phyloP scores from a whole-genome alignment of 495 filamentous ascomycete species.

The Penicillium egyptiacum region DNA sequence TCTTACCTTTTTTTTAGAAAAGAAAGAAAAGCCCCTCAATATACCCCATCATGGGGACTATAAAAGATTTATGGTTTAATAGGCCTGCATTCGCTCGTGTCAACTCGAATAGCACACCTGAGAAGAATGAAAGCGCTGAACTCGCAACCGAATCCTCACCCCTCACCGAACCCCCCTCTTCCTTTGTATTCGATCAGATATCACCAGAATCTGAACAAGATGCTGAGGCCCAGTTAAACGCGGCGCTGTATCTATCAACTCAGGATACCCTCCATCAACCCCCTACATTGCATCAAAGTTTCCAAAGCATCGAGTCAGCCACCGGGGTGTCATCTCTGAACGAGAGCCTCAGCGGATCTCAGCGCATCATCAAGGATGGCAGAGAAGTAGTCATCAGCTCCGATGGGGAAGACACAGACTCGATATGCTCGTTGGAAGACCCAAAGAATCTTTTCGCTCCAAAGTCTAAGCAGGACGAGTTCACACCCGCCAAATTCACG shows the following conservation, averaged over 20 bases:
- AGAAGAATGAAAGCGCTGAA: conserved; percentile 9
- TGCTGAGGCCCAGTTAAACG: conserved; percentile 21
- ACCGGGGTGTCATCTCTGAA: conserved; percentile 20
- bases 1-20: conserved; percentile 5
- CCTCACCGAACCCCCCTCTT: conserved; percentile 35
- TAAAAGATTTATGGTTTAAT: conserved; percentile 43
- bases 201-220: conserved; percentile 21
- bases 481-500: conserved; percentile 8
- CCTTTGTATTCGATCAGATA: conserved; percentile 21
- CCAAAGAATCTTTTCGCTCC: conserved; percentile 39
- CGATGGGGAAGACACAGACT: conserved; percentile 66
- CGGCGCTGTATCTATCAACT: conserved; percentile 15
- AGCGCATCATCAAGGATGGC: conserved; percentile 50
- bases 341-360: conserved; percentile 31
- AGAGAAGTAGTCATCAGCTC: conserved; percentile 62
- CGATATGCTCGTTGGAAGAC: conserved; percentile 52
- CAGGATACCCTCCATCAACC: conserved; percentile 2
- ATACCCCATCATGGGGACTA: conserved; percentile 31
- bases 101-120: conserved; percentile 7
- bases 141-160: conserved; percentile 30
- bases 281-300: conserved; percentile 17
- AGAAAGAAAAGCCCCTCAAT: background rate
- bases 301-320: conserved; percentile 17
- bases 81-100: conserved; percentile 27
- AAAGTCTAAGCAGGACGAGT: conserved; percentile 20